Conservation (phyloP, 2,329 filamentous ascomycete species). For the Fusarium phyllophilum region DNA sequence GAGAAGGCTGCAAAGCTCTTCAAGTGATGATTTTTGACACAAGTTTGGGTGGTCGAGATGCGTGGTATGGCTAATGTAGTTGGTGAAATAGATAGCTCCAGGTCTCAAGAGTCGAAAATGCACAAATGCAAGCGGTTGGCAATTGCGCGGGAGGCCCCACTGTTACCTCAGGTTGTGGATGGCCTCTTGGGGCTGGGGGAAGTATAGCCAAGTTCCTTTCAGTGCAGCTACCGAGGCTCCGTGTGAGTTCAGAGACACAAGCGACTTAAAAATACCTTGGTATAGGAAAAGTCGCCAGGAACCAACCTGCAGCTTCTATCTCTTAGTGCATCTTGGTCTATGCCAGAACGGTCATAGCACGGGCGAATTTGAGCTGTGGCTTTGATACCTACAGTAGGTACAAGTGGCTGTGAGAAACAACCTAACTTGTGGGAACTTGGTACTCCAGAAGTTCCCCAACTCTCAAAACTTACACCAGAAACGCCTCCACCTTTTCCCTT, state of each 20-base stretch:
- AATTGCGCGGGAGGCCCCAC: background rate
- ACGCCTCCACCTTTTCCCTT: constrained; percentile 20
- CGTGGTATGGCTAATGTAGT: constrained; percentile 23
- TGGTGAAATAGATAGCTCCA: constrained; percentile 29
- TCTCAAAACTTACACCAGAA: constrained; percentile 30
- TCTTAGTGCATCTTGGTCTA: constrained; percentile 10
- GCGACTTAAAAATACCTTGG: constrained; percentile 2
- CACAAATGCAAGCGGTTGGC: constrained; percentile 34
- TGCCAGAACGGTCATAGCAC: constrained; percentile 11
- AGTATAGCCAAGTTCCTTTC: constrained; percentile 4
- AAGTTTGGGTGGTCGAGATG: background rate
- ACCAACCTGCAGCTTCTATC: constrained; percentile 13
- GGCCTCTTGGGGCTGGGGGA: background rate
- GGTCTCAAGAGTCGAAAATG: constrained; percentile 30
- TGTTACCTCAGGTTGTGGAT: constrained; percentile 4
- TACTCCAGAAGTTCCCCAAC: constrained; percentile 27
- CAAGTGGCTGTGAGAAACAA: background rate
- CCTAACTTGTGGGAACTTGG: background rate
- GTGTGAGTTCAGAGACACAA: background rate
- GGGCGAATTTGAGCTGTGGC: constrained; percentile 13
- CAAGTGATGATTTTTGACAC: background rate
- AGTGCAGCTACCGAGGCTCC: background rate
- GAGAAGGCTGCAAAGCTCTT: background rate
- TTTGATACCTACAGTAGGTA: background rate
- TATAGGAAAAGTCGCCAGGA: constrained; percentile 10